phyloP scores from a whole-genome alignment of 129 eudicot genomes.

The Pulicaria dysenterica region DNA sequence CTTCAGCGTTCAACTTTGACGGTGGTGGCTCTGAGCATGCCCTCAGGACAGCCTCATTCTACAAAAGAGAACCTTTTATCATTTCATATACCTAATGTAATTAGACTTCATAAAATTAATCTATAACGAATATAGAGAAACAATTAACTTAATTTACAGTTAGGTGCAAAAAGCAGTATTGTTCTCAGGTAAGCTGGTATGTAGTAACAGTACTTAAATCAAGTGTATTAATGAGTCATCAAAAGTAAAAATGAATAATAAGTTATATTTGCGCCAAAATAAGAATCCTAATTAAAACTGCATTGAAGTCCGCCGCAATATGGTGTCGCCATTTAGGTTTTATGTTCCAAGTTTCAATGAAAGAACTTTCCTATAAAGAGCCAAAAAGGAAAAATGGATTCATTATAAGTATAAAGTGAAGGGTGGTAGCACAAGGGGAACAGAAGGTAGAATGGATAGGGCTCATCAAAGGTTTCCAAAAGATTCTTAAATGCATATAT shows the following conservation, averaged over 20 bases:
- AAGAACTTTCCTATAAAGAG: no score
- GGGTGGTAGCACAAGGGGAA: no score
- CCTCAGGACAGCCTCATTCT: conserved; percentile 91
- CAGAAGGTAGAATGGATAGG: no score
- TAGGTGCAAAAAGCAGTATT: neutral
- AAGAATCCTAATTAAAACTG: neutral
- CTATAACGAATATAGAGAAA: neutral
- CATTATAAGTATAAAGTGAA: no score
- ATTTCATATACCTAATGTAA: conserved; percentile 13
- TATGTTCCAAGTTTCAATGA: no score
- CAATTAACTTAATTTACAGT: neutral
- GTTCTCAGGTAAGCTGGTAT: conserved; percentile 4
- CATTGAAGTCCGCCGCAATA: neutral
- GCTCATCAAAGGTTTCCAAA: neutral
- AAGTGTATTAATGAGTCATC: neutral
- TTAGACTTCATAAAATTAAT: conserved; percentile 11
- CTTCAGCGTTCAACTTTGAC: conserved; percentile 35
- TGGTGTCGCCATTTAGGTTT: no score
- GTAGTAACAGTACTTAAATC: neutral
- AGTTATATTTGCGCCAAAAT: neutral
- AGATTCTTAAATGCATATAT: neutral
- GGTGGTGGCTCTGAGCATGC: conserved; percentile 76
- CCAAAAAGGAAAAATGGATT: no score
- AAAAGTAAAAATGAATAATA: neutral
- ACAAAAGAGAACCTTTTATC: conserved; percentile 29